Base-by-base conservation (phyloP, 1,139 yeast species). In the Saccharomyces hybrid region DNA sequence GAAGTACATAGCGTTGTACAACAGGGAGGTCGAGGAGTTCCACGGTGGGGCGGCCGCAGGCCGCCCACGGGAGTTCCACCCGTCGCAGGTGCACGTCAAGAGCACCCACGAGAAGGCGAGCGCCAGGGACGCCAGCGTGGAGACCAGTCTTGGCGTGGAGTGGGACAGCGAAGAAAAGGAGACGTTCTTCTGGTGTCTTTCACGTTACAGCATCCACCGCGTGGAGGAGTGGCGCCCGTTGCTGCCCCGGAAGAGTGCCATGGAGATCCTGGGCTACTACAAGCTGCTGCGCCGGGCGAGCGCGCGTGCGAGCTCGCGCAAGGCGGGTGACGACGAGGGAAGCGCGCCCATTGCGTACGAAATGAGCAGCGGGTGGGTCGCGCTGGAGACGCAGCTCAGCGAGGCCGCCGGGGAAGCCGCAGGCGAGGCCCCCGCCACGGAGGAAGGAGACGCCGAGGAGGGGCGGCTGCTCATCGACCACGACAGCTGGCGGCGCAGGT, bases 281-380 rank as follows among this genome's bases (percentile, higher is more conserved):
- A 38, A 54, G n/a, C 63, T 67, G 4, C 54, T 69, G 9, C 16
- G 44, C 12, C 16, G 44, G 12, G 44, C 44, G 12, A 16, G 44
- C 26, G 24, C 26, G 12, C 16, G 24, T 24, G 51, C 41, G 49
- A 27, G 11, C 5, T n/a, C 48, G 42, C 49, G 48, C 21, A 34
- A 28, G 50, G 47, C 28, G 38, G 46, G 24, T 51, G 44, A 26
- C 21, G 48, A 12, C 53, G 53, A 24, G 60, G 60, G 59, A 42
- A 41, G 19, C 34, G 53, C 16, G 2, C 71, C 71, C 2, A 65
- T 68, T 16, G 71, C 72, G 14, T 68, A 68, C 51, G 71, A 69
- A 51, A 61, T 69, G 66, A 64, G 61, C 52, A 67, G 65, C n/a
- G 56, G 55, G 26, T 66, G 59, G 47, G 55, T 67, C 27, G 56